Evolutionary conservation across 2,329 filamentous ascomycete genomes (phyloP), one percentile per base, ranked within the genome.

Genomic region (Pseudovirgaria hyperparasitica): DNA sequence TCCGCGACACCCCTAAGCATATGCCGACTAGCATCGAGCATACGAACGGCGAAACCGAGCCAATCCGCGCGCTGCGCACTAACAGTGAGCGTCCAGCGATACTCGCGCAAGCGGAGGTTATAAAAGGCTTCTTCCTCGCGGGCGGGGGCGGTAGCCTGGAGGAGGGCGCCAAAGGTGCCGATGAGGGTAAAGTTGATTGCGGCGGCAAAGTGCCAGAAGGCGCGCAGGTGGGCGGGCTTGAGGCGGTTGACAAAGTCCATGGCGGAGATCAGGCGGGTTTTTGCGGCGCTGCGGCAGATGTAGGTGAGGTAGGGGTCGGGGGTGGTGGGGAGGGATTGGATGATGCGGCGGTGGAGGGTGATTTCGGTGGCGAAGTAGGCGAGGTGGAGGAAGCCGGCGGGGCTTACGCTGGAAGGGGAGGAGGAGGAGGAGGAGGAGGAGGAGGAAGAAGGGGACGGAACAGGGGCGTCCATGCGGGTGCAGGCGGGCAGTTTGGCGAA

Each of bases 161-260:
- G 68, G 8, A 96, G 63, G 9, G 81, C 82, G 4, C 86, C 87
- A 50, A 96, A 96, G 0, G 86, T 93, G 29, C 85, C 86, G 43
- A 96, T 93, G 8, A 96, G 66, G 0, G 87, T 86, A 55, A 96
- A 94, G 55, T 93, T 93, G 19, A 80, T 81, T 44, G 84, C 82
- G 21, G 78, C 82, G 2, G 81, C 76, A 47, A 86, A 87, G 48
- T 81, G 86, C 87, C 87, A 96, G 57, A 94, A 94, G 0, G 82
- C 72, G n/a, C 78, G 74, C 16, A 94, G 67, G 43, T 96, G 86
- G 19, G 76, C 72, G 1, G 84, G 82, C 23, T 80, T 84, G 17
- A 96, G 70, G 1, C 87, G 77, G 55, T 94, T 94, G 42, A 93
- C 85, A 54, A 94, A 93, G 51, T 96, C 87, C 81, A 96, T 92